Percentiles rank a stretch among this genome's conserved stretches.
Conservation (phyloP, 257 asterid species). For the Scutellaria minor region DNA sequence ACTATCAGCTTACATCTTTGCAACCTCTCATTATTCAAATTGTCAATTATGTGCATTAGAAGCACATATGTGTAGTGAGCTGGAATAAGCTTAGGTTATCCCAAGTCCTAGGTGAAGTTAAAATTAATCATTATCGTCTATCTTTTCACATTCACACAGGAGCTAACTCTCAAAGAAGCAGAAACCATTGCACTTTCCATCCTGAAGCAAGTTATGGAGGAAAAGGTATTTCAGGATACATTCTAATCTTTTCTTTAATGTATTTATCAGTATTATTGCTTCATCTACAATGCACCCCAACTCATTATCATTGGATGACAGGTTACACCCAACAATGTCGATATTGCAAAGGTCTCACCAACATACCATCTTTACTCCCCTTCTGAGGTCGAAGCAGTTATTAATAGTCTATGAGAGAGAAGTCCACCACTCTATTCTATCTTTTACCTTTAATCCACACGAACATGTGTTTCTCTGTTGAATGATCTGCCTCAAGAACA, state of each 20-base stretch:
- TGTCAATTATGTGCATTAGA: too few species aligned
- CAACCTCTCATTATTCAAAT: too few species aligned
- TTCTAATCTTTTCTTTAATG: not conserved
- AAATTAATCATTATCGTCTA: too few species aligned
- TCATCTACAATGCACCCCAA: not conserved
- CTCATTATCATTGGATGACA: conserved; percentile 35
- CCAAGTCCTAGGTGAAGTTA: too few species aligned
- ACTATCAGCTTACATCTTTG: too few species aligned
- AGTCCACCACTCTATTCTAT: not conserved
- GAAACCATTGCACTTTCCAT: conserved; percentile 84
- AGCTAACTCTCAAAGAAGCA: conserved; percentile 76
- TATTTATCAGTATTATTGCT: not conserved
- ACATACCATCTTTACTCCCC: conserved; percentile 84
- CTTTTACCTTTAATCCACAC: too few species aligned
- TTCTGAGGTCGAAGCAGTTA: conserved; percentile 82
- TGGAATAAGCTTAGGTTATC: too few species aligned
- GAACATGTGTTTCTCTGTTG: too few species aligned
- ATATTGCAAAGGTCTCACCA: conserved; percentile 91
- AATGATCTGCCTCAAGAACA: not conserved
- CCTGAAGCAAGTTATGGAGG: conserved; percentile 93
- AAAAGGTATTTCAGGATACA: conserved; percentile 53
- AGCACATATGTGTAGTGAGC: too few species aligned
- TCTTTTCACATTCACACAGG: conserved; percentile 41
- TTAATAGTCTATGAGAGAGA: conserved; percentile 59
- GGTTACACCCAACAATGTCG: conserved; percentile 93